phyloP scores from a whole-genome alignment of 208 protist species.

The Leishmania braziliensis region DNA sequence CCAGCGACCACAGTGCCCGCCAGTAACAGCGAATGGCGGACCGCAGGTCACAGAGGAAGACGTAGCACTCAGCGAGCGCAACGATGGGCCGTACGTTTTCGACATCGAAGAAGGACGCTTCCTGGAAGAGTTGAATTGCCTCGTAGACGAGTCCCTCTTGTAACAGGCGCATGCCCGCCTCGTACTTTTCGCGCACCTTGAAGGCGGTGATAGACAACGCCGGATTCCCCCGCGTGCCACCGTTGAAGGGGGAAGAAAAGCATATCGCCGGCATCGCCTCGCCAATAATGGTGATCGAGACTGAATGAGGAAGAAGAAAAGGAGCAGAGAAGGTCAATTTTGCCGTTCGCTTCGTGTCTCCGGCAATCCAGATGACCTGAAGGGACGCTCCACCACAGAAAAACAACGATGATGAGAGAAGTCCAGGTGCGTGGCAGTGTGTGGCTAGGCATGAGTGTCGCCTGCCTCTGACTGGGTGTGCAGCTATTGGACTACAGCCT shows the following conservation, averaged over 20 bases:
- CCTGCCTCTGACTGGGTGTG: neutral
- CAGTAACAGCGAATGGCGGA: constrained; percentile 84
- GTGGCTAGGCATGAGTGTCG: neutral
- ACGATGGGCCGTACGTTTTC: constrained; percentile 74
- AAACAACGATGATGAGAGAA: neutral
- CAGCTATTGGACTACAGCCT: neutral
- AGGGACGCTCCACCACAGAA: neutral
- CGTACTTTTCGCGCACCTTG: constrained; percentile 49
- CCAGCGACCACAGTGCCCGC: constrained; percentile 73
- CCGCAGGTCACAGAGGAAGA: constrained; percentile 82
- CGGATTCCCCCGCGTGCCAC: neutral
- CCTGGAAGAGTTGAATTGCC: constrained; percentile 69
- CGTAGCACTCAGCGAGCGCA: constrained; percentile 80
- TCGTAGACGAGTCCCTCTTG: constrained; percentile 48
- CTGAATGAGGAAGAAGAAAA: neutral
- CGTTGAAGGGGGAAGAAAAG: neutral
- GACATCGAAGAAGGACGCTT: constrained; percentile 76
- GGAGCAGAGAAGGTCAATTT: neutral
- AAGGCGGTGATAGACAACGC: constrained; percentile 19
- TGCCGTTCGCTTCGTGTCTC: neutral
- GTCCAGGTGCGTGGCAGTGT: neutral
- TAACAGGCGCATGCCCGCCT: constrained; percentile 48
- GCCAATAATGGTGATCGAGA: neutral
- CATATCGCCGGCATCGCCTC: neutral
- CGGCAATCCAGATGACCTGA: neutral